These are phyloP conservation scores for Metarhizium sp. DNA, from an alignment of 2,329 filamentous ascomycete genomes.

Conservation along the genomic window DNA sequence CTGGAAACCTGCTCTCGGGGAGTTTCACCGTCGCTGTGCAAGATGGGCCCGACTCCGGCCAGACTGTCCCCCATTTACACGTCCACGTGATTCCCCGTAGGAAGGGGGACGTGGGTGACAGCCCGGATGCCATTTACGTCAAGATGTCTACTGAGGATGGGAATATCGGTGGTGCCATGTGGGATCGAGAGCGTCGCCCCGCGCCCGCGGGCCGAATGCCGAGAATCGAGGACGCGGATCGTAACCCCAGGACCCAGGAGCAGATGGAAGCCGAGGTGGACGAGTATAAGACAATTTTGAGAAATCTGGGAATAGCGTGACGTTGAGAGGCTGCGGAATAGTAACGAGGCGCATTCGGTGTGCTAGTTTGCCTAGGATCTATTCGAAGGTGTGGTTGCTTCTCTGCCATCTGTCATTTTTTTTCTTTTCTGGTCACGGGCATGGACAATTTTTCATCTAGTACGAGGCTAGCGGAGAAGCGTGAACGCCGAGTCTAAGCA, in stretches of 20 bases:
- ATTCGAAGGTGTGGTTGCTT: too few species aligned
- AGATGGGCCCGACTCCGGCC: slow-evolving; percentile 80
- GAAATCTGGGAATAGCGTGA: slow-evolving; percentile 27
- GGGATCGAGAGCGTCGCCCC: slow-evolving; percentile 39
- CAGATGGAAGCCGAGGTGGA: slow-evolving; percentile 76
- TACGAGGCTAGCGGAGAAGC: too few species aligned
- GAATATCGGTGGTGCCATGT: slow-evolving; percentile 65
- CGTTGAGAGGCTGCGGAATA: background rate
- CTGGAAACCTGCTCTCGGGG: slow-evolving; percentile 35
- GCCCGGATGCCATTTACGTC: slow-evolving; percentile 66
- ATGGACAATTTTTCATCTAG: too few species aligned
- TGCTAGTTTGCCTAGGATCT: background rate
- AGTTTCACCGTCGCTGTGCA: slow-evolving; percentile 94
- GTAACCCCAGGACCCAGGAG: slow-evolving; percentile 56
- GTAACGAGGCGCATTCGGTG: background rate
- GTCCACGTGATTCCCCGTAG: slow-evolving; percentile 79
- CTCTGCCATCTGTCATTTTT: too few species aligned
- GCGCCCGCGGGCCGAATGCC: slow-evolving; percentile 51
- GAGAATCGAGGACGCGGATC: slow-evolving; percentile 59
- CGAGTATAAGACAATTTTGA: slow-evolving; percentile 46
- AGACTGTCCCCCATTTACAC: slow-evolving; percentile 91
- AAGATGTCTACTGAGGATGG: slow-evolving; percentile 78
- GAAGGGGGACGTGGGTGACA: slow-evolving; percentile 38
- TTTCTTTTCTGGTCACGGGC: too few species aligned
- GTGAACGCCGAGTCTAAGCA: too few species aligned